Evolutionary conservation across 2,329 filamentous ascomycete species (phyloP), one percentile per base, ranked within the genome.

Genomic region (Phyllosticta citribraziliensis): DNA sequence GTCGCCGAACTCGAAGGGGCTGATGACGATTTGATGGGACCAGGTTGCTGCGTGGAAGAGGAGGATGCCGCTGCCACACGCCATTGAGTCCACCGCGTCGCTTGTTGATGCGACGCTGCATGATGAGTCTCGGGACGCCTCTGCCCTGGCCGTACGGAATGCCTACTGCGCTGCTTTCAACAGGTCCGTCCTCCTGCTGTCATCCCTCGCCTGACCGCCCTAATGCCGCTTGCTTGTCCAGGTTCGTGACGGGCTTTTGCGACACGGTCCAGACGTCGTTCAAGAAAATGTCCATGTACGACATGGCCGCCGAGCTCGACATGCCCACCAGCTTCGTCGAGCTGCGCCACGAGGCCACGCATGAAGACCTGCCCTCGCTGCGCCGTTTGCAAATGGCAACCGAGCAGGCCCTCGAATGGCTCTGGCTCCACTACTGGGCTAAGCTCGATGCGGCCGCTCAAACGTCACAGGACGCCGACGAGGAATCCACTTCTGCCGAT

Each of bases 381-480:
- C 80, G 83, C 11, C 85, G 90, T 64, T 78, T 97, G 64, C 83
- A 90, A 58, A 80, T 81, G 40, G 88, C 88, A 1, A 84, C 88
- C 1, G 76, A 80, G 64, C 84, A 87, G 67, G 89, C 88, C 0
- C 78, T 97, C 64, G 78, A 80, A 53, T 97, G 92, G 92, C 85
- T 97, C 57, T 96, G 90, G 89, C 81, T 86, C 58, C 89, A 89
- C 72, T 97, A 96, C 77, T 97, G 92, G 92, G 75, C 69, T 12
- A 74, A 76, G 47, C 70, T 85, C 20, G 77, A 79, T 60, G 68
- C 66, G 56, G 35, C 51, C 59, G 63, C 52, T 60, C 59, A 57
- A 60, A 27, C 52, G 56, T 20, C 22, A 22, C n/a, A 24, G 55
- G 35, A 56, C 63, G 12, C 50, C 58, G 63, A 57, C 51, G 56